phyloP scores from a whole-genome alignment of 169 alveolate genomes.

The Cryptosporidium ubiquitum region DNA sequence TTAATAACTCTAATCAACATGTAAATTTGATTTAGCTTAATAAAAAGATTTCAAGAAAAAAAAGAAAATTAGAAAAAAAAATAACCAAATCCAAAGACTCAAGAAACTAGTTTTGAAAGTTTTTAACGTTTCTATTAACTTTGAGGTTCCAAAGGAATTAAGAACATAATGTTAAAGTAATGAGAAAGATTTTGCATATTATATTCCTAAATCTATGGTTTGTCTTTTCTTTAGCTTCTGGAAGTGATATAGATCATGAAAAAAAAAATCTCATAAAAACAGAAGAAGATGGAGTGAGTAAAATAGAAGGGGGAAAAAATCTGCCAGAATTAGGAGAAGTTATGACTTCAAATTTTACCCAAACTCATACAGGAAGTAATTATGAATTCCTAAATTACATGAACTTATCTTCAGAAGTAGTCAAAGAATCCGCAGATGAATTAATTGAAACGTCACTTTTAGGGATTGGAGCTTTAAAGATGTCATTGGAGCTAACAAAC shows the following conservation, averaged over 20 bases:
- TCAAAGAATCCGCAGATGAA: neutral
- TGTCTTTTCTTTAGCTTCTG: neutral
- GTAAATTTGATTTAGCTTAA: neutral
- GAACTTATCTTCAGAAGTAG: neutral
- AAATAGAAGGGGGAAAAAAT: neutral
- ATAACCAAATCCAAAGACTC: neutral
- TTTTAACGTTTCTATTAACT: neutral
- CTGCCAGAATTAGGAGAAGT: neutral
- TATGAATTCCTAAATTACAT: neutral
- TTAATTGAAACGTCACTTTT: neutral
- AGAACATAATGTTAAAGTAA: neutral
- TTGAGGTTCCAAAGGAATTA: neutral
- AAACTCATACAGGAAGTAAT: neutral
- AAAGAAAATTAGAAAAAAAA: too few species aligned
- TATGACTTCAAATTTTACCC: neutral
- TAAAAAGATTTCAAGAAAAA: neutral
- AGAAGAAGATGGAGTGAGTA: neutral
- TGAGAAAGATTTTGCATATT: neutral
- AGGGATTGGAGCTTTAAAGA: constrained; percentile 3
- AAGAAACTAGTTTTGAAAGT: neutral
- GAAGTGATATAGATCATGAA: neutral
- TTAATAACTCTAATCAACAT: neutral
- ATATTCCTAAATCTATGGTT: neutral
- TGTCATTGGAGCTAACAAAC: neutral
- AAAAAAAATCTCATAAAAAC: neutral